A percentile compares a stretch with the other conserved stretches of the same genome.
These are phyloP conservation scores for Geotrichum reessii DNA, from an alignment of 1,139 yeast genomes.

Conservation along the genomic window DNA sequence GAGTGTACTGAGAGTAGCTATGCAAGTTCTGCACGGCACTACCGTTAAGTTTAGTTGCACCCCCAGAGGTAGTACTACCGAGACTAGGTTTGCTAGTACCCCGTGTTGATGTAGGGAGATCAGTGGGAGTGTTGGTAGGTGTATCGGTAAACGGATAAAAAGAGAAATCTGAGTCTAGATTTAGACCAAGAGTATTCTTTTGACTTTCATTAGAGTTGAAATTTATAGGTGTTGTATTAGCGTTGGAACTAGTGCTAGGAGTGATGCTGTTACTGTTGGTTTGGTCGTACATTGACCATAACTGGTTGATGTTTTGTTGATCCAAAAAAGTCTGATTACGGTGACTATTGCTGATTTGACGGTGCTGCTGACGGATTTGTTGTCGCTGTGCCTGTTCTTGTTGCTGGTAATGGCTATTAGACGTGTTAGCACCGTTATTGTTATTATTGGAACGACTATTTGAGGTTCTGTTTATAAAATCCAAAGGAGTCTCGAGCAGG, in stretches of 20 bases:
- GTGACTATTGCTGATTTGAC: not conserved
- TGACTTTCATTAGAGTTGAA: constrained; percentile 8
- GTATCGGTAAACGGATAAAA: not conserved
- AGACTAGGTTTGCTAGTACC: not conserved
- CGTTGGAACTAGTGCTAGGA: not conserved
- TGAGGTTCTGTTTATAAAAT: constrained; percentile 23
- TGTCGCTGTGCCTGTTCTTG: constrained; percentile 20
- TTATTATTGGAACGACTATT: constrained; percentile 18
- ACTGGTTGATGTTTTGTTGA: constrained; percentile 9
- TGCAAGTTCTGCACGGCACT: not conserved
- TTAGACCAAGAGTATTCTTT: constrained; percentile 11
- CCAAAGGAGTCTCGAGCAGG: constrained; percentile 14
- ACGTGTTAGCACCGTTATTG: not conserved
- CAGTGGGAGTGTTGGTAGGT: not conserved
- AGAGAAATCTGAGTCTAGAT: constrained; percentile 6
- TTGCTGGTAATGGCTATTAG: constrained; percentile 12
- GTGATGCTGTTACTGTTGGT: not conserved
- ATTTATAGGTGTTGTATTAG: not conserved
- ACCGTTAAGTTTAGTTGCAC: not conserved
- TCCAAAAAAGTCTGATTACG: not conserved
- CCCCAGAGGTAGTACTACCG: not conserved
- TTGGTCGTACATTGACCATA: constrained; percentile 4
- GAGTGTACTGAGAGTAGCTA: constrained; percentile 5
- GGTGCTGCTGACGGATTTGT: constrained; percentile 19
- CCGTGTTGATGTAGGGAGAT: not conserved